phyloP scores from a whole-genome alignment of 257 asterid species.

The Hygrophila difformis region DNA sequence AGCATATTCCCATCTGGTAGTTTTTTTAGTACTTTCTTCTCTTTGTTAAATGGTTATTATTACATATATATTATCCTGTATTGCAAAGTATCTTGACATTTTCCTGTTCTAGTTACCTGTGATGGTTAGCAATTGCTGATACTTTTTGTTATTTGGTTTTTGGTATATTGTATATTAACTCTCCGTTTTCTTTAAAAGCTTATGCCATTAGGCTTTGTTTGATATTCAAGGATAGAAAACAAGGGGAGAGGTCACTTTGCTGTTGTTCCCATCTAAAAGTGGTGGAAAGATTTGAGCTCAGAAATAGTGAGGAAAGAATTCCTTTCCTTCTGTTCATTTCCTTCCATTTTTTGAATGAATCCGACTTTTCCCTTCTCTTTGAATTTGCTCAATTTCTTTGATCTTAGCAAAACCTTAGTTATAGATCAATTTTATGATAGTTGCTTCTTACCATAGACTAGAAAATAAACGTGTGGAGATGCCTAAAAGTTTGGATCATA shows the following conservation, averaged over 20 bases:
- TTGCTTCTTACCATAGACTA: background rate
- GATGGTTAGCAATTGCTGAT: background rate
- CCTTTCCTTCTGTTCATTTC: too few species aligned
- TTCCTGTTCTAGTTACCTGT: background rate
- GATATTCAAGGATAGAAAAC: too few species aligned
- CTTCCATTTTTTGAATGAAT: too few species aligned
- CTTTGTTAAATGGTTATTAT: slow-evolving; percentile 4
- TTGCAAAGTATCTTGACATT: slow-evolving; percentile 2
- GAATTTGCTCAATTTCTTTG: too few species aligned
- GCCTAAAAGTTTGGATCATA: background rate
- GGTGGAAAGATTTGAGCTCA: too few species aligned
- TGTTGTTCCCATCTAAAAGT: too few species aligned
- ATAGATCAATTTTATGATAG: too few species aligned
- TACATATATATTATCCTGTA: slow-evolving; percentile 1
- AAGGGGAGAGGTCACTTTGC: too few species aligned
- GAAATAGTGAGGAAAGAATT: too few species aligned
- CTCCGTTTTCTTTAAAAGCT: background rate
- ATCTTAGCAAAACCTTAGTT: too few species aligned
- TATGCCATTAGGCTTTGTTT: background rate
- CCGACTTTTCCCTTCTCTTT: too few species aligned
- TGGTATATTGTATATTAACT: background rate
- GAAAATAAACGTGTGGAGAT: slow-evolving; percentile 6
- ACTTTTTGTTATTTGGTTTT: background rate
- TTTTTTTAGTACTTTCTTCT: slow-evolving; percentile 13
- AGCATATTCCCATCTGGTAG: slow-evolving; percentile 82